phyloP scores from a whole-genome alignment of 768 basidiomycete genomes.

The Phaffia tasmanica region DNA sequence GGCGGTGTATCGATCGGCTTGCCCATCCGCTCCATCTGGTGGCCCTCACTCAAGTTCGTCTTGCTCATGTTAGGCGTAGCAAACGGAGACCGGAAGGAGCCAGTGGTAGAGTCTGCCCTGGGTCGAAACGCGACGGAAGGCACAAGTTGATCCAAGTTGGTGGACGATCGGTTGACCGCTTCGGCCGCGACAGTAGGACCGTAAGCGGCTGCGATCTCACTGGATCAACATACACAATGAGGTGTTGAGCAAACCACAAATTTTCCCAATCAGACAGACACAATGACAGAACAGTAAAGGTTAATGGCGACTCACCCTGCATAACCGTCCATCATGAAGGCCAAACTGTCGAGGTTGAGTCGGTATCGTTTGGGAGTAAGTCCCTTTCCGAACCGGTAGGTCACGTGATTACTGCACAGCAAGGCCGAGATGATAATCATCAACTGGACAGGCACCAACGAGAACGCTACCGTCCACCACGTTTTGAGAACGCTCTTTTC shows the following conservation, averaged over 20 bases:
- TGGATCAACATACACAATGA: conserved; percentile 31
- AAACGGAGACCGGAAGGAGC: not conserved
- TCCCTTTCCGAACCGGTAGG: conserved; percentile 76
- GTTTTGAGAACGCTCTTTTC: conserved; percentile 48
- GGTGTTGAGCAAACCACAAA: not conserved
- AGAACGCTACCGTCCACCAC: conserved; percentile 59
- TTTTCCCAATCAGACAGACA: not conserved
- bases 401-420: conserved; percentile 71
- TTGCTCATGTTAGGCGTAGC: conserved; percentile 1
- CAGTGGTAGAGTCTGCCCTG: not conserved
- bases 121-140: not conserved
- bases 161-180: conserved; percentile 49
- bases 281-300: not conserved
- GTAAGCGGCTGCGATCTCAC: conserved; percentile 64
- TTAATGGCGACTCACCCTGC: conserved; percentile 46
- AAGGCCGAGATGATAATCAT: conserved; percentile 52
- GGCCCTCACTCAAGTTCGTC: not conserved
- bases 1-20: no score
- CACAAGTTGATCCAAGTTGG: conserved; percentile 42
- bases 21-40: no score
- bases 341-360: conserved; percentile 61
- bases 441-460: conserved; percentile 58
- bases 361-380: conserved; percentile 78
- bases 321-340: conserved; percentile 73
- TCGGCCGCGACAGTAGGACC: conserved; percentile 55